Conservation (phyloP, 2,329 filamentous ascomycete species). For the Neofusicoccum sp. region DNA sequence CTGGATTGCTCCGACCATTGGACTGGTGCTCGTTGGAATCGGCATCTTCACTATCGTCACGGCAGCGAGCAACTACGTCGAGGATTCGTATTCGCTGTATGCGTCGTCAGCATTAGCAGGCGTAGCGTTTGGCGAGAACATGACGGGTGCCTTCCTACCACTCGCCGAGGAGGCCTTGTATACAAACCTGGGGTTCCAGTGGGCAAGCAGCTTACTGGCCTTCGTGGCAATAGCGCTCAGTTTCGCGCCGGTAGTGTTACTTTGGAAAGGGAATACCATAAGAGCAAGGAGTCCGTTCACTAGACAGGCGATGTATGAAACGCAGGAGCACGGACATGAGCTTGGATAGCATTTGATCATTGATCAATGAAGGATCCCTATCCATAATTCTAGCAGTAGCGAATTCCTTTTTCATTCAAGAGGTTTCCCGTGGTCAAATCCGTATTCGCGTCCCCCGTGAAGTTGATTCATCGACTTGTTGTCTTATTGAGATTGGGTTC, state of each 20-base stretch:
- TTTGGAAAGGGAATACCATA: constrained; percentile 43
- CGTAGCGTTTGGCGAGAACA: constrained; percentile 50
- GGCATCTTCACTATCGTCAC: constrained; percentile 42
- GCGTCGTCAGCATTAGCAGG: constrained; percentile 51
- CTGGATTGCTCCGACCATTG: constrained; percentile 32
- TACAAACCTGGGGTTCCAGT: constrained; percentile 46
- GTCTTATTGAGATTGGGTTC: not conserved
- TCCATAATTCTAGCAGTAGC: not conserved
- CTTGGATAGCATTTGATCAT: not conserved
- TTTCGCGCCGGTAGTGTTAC: constrained; percentile 45
- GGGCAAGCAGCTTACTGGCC: constrained; percentile 49
- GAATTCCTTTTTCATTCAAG: no score
- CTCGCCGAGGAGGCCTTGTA: constrained; percentile 50
- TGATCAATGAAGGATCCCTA: not conserved
- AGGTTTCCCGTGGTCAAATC: not conserved
- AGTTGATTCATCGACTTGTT: constrained; percentile 14
- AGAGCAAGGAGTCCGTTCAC: constrained; percentile 40
- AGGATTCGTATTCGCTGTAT: constrained; percentile 50
- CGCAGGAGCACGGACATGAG: not conserved
- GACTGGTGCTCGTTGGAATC: constrained; percentile 26
- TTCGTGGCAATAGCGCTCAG: constrained; percentile 46
- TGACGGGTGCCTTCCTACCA: constrained; percentile 49
- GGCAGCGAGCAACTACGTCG: constrained; percentile 50
- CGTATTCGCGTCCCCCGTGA: not conserved
- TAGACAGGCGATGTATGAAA: constrained; percentile 23